These are phyloP conservation scores for Begonia fuchsioides DNA, from an alignment of 306 rosid species.

Conservation along the genomic window DNA sequence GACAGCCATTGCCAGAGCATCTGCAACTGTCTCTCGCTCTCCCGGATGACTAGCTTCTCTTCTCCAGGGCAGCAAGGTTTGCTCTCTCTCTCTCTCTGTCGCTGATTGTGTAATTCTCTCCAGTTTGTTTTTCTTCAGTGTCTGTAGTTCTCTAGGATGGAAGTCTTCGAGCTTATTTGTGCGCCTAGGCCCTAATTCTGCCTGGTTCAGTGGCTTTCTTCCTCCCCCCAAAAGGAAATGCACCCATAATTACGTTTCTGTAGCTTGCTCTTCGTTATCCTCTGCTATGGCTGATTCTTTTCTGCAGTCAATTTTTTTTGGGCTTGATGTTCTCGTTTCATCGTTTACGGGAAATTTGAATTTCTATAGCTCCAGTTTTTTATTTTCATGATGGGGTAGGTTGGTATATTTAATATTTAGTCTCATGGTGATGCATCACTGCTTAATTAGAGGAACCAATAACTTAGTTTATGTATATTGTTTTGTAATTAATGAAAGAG, in stretches of 20 bases:
- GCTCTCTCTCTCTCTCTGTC: conserved; percentile 3
- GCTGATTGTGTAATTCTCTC: conserved; percentile 4
- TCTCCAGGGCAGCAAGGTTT: conserved; percentile 47
- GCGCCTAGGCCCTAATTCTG: conserved; percentile 13
- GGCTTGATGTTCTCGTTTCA: background rate
- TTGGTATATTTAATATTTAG: no score
- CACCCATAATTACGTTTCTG: conserved; percentile 14
- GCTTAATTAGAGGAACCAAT: no score
- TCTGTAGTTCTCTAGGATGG: conserved; percentile 39
- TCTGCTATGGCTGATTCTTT: conserved; percentile 26
- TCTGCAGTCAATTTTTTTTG: background rate
- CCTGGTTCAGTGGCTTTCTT: conserved; percentile 11
- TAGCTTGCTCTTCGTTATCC: conserved; percentile 39
- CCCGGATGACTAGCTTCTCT: conserved; percentile 34
- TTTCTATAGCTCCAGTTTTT: no score
- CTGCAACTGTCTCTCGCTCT: conserved; percentile 2
- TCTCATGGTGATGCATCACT: no score
- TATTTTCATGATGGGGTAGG: no score
- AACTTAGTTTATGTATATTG: no score
- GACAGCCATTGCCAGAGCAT: background rate
- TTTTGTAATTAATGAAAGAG: no score
- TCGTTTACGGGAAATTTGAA: no score
- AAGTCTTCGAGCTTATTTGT: conserved; percentile 36
- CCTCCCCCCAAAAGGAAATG: conserved; percentile 18
- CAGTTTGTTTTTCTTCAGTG: conserved; percentile 17